A percentile compares a stretch with the other conserved stretches of the same genome.
phyloP scores from a whole-genome alignment of 148 eudicot genomes.

The Cornus suecica region DNA sequence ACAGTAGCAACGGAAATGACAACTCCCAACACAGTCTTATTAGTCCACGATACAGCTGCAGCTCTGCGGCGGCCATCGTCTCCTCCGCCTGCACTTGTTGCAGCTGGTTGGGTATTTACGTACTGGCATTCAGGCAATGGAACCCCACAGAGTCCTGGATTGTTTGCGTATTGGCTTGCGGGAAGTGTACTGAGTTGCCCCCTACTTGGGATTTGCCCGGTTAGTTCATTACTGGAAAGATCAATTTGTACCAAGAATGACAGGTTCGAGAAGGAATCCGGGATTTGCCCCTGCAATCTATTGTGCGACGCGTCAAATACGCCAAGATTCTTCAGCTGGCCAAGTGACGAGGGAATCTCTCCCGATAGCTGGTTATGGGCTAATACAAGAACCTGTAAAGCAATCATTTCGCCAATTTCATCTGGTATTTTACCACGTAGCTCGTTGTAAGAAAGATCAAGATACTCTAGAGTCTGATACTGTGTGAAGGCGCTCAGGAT shows the following conservation, averaged over 20 bases:
- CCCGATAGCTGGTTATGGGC: slow-evolving; percentile 86
- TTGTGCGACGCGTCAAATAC: slow-evolving; percentile 92
- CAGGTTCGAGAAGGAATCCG: slow-evolving; percentile 80
- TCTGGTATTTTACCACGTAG: slow-evolving; percentile 80
- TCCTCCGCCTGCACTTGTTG: slow-evolving; percentile 25
- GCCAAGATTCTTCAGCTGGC: slow-evolving; percentile 82
- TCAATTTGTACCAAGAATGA: slow-evolving; percentile 97
- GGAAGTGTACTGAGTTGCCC: slow-evolving; percentile 97
- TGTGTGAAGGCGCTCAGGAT: slow-evolving; percentile 78
- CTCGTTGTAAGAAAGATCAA: slow-evolving; percentile 88
- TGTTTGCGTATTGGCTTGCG: slow-evolving; percentile 80
- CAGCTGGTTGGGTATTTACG: slow-evolving; percentile 17
- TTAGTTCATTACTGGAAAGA: slow-evolving; percentile 77
- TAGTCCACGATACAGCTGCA: slow-evolving; percentile 52
- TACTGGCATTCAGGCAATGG: slow-evolving; percentile 69
- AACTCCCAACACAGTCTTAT: slow-evolving; percentile 62
- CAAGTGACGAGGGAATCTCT: slow-evolving; percentile 76
- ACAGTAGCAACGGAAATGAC: slow-evolving; percentile 71
- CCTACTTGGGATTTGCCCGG: slow-evolving; percentile 76
- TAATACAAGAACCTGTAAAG: slow-evolving; percentile 81
- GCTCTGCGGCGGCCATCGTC: slow-evolving; percentile 24
- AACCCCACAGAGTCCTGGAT: slow-evolving; percentile 91
- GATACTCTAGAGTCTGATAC: slow-evolving; percentile 90
- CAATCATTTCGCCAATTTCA: slow-evolving; percentile 92
- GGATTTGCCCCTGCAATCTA: slow-evolving; percentile 80